Conservation (phyloP, 208 protist species). For the Endotrypanum monterogeii region DNA sequence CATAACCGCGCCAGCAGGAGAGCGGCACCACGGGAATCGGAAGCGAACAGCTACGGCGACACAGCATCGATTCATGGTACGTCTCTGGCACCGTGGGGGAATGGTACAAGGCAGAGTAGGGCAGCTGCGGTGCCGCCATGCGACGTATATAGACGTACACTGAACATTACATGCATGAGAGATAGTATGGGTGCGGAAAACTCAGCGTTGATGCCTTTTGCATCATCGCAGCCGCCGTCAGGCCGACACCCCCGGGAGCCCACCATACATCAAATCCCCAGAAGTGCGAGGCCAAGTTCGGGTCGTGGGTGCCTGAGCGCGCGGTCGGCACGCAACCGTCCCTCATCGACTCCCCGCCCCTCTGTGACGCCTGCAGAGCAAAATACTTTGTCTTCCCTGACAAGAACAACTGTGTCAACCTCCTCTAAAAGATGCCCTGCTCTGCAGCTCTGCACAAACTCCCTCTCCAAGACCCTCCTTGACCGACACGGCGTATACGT, state of each 20-base stretch:
- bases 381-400: not conserved
- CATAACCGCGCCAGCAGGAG: not conserved
- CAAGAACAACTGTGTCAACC: not conserved
- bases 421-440: slow-evolving; percentile 11
- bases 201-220: not conserved
- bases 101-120: not conserved
- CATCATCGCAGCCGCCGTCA: slow-evolving; percentile 3
- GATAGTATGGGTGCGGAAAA: not conserved
- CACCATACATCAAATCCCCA: not conserved
- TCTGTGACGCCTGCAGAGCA: not conserved
- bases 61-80: not conserved
- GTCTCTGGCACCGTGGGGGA: slow-evolving; percentile 1
- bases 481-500: not conserved
- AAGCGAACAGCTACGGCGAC: not conserved
- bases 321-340: slow-evolving; percentile 3
- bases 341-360: not conserved
- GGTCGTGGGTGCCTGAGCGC: slow-evolving; percentile 2
- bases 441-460: slow-evolving; percentile 30
- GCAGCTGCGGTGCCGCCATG: slow-evolving; percentile 5
- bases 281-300: not conserved
- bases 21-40: not conserved
- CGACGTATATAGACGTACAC: slow-evolving; percentile 24
- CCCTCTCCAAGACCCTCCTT: slow-evolving; percentile 11
- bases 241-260: not conserved
- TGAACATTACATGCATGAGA: slow-evolving; percentile 11